Base-by-base conservation (phyloP, 495 filamentous ascomycete genomes). In the Tuber microsphaerosporum region DNA sequence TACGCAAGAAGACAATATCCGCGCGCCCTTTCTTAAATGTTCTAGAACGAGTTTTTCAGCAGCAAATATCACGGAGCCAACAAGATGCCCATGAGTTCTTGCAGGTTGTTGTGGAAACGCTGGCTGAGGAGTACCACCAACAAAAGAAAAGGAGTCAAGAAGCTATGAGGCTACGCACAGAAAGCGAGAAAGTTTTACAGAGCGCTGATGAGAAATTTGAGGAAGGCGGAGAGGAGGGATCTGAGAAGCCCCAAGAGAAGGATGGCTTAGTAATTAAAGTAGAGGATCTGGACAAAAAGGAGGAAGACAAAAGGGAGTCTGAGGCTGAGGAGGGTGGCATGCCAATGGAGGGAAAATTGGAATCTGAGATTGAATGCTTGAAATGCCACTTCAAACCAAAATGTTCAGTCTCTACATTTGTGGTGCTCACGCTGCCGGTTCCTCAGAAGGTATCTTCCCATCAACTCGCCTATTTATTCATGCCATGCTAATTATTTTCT, bases 11-110 rank as follows among this genome's bases (percentile, higher is more conserved):
- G 86, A 97, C 92, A 0, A 97, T 98, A 76, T 94, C 94, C 22
- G 92, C 94, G 34, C 88, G 87, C 4, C 85, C 86, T 1, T 98
- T 99, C 82, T 90, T 99, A 26, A 83, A 87, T 73, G 89, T 90
- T 0, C 85, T 99, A 41, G 95, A 99, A 84, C 86, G 86, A 51
- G 93, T 94, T 7, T 99, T 97, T 82, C 88, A 90, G 43, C 93
- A 94, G 75, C 90, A 91, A 65, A 94, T 99, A 81, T 97, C 92
- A 80, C 91, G 95, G 70, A 91, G 93, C 75, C 96, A 99, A 83
- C 96, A 99, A 84, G 95, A 99, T 85, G 95, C 95, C n/a, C 95
- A 99, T 82, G 95, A 99, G 83, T 96, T 99, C 75, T 81, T 99
- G 73, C 95, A 99, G 84, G 89, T 98, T 70, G 91, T 99, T 31